Conservation (phyloP, 345 rosid species). For the Eucalyptus cloeziana region DNA sequence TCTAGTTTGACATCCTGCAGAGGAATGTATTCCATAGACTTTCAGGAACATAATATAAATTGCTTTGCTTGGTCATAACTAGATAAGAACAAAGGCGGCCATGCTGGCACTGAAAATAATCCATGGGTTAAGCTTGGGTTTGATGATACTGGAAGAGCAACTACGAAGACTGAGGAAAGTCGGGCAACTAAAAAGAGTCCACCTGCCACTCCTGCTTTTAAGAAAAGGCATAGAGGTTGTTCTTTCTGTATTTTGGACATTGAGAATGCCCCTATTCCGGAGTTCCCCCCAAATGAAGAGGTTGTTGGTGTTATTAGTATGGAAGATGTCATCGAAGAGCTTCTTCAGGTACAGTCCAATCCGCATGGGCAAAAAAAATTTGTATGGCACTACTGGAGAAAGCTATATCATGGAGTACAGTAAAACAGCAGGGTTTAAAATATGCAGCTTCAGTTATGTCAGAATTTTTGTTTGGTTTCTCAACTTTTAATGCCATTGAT, state of each 20-base stretch:
- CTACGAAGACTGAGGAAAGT: constrained; percentile 23
- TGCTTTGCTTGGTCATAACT: background rate
- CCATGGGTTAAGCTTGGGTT: constrained; percentile 17
- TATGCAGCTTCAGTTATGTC: background rate
- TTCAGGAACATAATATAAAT: background rate
- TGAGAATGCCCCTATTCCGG: constrained; percentile 57
- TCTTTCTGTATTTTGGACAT: constrained; percentile 84
- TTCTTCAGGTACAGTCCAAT: constrained; percentile 62
- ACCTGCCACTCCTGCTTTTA: constrained; percentile 47
- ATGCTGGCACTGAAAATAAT: background rate
- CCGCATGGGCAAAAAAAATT: background rate
- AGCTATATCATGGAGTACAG: background rate
- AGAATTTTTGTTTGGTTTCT: background rate
- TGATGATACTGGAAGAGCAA: constrained; percentile 12
- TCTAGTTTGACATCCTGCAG: background rate
- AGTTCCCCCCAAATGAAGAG: constrained; percentile 54
- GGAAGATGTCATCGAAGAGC: constrained; percentile 99
- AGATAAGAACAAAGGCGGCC: constrained; percentile 7
- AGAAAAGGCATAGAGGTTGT: constrained; percentile 86
- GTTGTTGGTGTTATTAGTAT: constrained; percentile 87
- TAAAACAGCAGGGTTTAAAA: background rate
- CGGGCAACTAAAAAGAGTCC: constrained; percentile 32
- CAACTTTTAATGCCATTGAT: background rate
- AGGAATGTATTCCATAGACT: background rate
- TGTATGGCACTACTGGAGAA: background rate